Percentiles rank a stretch among this genome's conserved stretches.
These are phyloP conservation scores for Novymonas esmeraldas DNA, from an alignment of 208 protist genomes.

Conservation along the genomic window DNA sequence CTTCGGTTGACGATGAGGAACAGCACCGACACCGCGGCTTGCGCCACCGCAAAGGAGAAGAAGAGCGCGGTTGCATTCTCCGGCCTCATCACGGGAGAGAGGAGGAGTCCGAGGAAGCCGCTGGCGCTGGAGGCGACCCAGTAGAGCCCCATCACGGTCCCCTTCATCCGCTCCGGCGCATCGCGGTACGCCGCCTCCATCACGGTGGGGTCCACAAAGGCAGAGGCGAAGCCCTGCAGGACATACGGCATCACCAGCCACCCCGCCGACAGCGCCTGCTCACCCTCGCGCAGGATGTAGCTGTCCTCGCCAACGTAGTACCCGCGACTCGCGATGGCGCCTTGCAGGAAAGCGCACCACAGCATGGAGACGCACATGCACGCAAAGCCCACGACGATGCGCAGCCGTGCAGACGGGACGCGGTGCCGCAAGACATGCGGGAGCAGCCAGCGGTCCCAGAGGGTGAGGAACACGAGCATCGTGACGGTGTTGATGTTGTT, in stretches of 20 bases:
- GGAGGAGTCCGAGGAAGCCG: slow-evolving; percentile 60
- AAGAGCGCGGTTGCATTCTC: slow-evolving; percentile 48
- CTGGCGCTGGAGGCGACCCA: slow-evolving; percentile 63
- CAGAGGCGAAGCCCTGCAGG: slow-evolving; percentile 61
- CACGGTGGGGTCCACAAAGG: slow-evolving; percentile 64
- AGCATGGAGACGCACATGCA: slow-evolving; percentile 58
- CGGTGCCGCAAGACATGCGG: slow-evolving; percentile 32
- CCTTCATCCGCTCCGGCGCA: slow-evolving; percentile 66
- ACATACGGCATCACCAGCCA: slow-evolving; percentile 66
- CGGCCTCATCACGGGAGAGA: slow-evolving; percentile 66
- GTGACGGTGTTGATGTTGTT: slow-evolving; percentile 77
- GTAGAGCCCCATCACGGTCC: slow-evolving; percentile 69
- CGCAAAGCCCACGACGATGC: slow-evolving; percentile 42
- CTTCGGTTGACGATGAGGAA: slow-evolving; percentile 49
- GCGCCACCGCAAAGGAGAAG: slow-evolving; percentile 44
- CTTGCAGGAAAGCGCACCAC: slow-evolving; percentile 60
- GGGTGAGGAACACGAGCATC: slow-evolving; percentile 47
- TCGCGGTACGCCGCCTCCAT: slow-evolving; percentile 70
- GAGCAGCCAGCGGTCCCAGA: slow-evolving; percentile 48
- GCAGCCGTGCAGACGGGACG: slow-evolving; percentile 25
- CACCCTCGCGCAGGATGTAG: slow-evolving; percentile 38
- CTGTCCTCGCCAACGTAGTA: slow-evolving; percentile 38
- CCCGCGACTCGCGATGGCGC: slow-evolving; percentile 40
- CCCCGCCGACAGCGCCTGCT: slow-evolving; percentile 36
- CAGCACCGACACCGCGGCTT: slow-evolving; percentile 35